phyloP scores from a whole-genome alignment of 2,329 filamentous ascomycete genomes.

The Apiospora hydei region DNA sequence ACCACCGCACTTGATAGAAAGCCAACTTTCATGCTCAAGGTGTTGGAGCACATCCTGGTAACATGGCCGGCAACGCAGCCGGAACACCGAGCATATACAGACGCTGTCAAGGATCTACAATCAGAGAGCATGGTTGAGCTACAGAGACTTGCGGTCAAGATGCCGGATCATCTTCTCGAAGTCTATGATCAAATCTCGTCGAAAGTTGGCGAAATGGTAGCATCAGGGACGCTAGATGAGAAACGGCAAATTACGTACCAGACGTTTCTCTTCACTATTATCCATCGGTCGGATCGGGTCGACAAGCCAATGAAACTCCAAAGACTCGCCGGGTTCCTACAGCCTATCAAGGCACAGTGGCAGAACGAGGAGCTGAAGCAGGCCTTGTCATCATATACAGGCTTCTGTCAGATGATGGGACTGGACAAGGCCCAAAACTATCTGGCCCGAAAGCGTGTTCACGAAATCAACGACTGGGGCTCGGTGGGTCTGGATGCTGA shows the following conservation, averaged over 20 bases:
- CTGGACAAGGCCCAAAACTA: slow-evolving; percentile 84
- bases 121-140: slow-evolving; percentile 85
- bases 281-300: slow-evolving; percentile 83
- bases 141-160: slow-evolving; percentile 86
- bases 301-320: slow-evolving; percentile 74
- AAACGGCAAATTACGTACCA: slow-evolving; percentile 86
- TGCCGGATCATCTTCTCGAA: slow-evolving; percentile 86
- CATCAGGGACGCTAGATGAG: slow-evolving; percentile 76
- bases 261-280: slow-evolving; percentile 92
- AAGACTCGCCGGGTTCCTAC: slow-evolving; percentile 78
- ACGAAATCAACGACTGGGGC: slow-evolving; percentile 84
- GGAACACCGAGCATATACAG: slow-evolving; percentile 77
- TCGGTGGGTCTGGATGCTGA: slow-evolving; percentile 77
- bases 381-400: slow-evolving; percentile 75
- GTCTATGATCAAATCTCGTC: slow-evolving; percentile 88
- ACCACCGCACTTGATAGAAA: slow-evolving; percentile 81
- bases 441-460: slow-evolving; percentile 74
- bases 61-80: slow-evolving; percentile 79
- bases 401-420: slow-evolving; percentile 81
- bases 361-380: slow-evolving; percentile 71
- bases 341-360: slow-evolving; percentile 85
- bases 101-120: slow-evolving; percentile 89
- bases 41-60: slow-evolving; percentile 89
- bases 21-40: slow-evolving; percentile 82
- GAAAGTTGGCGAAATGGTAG: slow-evolving; percentile 81